These are phyloP conservation scores for Paracamarosporium sp. DNA, from an alignment of 2,329 filamentous ascomycete genomes.

Conservation along the genomic window DNA sequence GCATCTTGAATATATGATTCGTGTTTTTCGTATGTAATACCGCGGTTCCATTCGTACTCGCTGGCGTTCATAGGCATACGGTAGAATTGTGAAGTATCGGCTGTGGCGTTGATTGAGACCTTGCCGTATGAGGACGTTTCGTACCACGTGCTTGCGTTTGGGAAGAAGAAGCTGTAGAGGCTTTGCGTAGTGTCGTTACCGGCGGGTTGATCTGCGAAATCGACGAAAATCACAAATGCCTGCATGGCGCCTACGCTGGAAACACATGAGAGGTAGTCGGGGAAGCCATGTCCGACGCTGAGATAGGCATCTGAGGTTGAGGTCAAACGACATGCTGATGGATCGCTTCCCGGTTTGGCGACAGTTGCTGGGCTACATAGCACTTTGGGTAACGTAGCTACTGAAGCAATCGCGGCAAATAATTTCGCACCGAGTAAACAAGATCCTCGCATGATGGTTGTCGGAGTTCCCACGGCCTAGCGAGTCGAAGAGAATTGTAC, in stretches of 20 bases:
- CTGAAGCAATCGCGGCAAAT: background rate
- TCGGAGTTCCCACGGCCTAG: background rate
- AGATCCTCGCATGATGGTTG: background rate
- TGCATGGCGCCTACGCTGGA: constrained; percentile 1
- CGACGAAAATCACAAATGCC: constrained; percentile 1
- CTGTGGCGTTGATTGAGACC: background rate
- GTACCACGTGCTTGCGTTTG: background rate
- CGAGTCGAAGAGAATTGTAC: background rate
- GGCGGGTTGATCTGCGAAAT: constrained; percentile 1
- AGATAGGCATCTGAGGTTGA: background rate
- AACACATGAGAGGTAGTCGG: background rate
- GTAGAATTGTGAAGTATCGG: constrained; percentile 1
- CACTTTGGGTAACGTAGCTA: background rate
- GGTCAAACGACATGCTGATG: background rate
- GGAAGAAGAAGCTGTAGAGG: constrained; percentile 5
- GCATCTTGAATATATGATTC: constrained; percentile 2
- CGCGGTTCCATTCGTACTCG: constrained; percentile 3
- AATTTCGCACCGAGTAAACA: background rate
- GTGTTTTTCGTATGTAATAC: constrained; percentile 3
- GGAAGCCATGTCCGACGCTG: background rate
- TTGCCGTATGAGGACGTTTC: background rate
- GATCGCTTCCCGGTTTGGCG: background rate
- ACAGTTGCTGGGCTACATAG: background rate
- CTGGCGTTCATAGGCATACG: background rate
- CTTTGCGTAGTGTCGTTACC: background rate